These are phyloP conservation scores for Butyriboletus regius DNA, from an alignment of 1,284 basidiomycete species.

Conservation along the genomic window DNA sequence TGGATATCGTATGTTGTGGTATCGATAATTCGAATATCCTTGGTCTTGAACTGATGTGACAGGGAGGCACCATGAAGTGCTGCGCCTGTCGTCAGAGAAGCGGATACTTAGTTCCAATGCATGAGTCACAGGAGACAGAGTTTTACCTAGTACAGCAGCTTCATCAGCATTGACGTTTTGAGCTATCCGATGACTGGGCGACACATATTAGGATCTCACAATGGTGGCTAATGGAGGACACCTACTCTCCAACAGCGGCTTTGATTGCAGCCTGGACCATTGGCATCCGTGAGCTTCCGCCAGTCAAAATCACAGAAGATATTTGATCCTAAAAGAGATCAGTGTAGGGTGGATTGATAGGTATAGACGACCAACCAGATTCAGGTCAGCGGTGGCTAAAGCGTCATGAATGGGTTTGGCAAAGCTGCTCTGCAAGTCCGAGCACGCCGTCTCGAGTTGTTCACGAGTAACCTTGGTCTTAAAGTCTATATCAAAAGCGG, in stretches of 20 bases:
- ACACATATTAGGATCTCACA: slow-evolving; percentile 9
- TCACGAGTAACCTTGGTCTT: slow-evolving; percentile 68
- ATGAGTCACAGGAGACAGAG: neutral
- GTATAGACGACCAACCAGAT: slow-evolving; percentile 40
- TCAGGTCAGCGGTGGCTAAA: slow-evolving; percentile 61
- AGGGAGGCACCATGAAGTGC: slow-evolving; percentile 87
- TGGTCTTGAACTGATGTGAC: slow-evolving; percentile 90
- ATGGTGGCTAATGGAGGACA: slow-evolving; percentile 8
- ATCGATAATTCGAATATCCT: slow-evolving; percentile 82
- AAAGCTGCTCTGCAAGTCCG: slow-evolving; percentile 58
- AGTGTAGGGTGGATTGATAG: neutral
- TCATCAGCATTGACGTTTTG: slow-evolving; percentile 97
- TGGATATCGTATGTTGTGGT: slow-evolving; percentile 66
- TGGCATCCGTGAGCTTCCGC: slow-evolving; percentile 84
- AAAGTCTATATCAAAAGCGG: slow-evolving; percentile 89
- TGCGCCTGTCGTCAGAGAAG: slow-evolving; percentile 48
- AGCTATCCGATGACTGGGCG: slow-evolving; percentile 66
- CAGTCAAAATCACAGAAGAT: slow-evolving; percentile 84
- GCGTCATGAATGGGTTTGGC: slow-evolving; percentile 74
- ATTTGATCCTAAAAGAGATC: slow-evolving; percentile 53
- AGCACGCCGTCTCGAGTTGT: slow-evolving; percentile 68
- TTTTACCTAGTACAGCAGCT: slow-evolving; percentile 77
- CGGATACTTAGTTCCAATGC: slow-evolving; percentile 3
- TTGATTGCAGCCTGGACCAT: slow-evolving; percentile 82
- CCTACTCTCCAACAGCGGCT: slow-evolving; percentile 67